A percentile compares a stretch with the other conserved stretches of the same genome.
phyloP scores from a whole-genome alignment of 148 eudicot genomes.

The Beta vulgaris region DNA sequence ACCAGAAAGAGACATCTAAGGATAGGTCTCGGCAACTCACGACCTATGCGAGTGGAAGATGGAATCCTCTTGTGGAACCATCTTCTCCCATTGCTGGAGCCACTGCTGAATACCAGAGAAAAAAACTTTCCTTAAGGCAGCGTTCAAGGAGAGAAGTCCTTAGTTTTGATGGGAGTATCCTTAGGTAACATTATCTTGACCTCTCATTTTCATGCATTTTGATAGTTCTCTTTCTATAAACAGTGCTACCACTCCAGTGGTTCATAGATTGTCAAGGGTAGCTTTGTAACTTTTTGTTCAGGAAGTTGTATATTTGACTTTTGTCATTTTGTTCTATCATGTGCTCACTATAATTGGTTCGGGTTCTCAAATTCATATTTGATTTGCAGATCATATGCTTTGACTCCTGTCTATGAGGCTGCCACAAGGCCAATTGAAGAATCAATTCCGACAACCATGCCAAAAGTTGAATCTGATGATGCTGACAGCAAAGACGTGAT shows the following conservation, averaged over 20 bases:
- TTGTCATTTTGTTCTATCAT: background rate
- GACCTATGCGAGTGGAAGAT: slow-evolving; percentile 93
- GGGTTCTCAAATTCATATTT: background rate
- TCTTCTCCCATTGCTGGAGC: slow-evolving; percentile 87
- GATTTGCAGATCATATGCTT: slow-evolving; percentile 75
- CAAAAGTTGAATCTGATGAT: slow-evolving; percentile 70
- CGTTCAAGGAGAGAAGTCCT: slow-evolving; percentile 72
- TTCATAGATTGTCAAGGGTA: slow-evolving; percentile 1
- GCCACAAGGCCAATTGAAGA: slow-evolving; percentile 67
- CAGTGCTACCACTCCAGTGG: background rate
- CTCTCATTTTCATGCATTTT: slow-evolving; percentile 12
- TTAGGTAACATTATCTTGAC: slow-evolving; percentile 46
- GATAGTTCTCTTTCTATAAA: background rate
- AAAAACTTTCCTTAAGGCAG: slow-evolving; percentile 61
- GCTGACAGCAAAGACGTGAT: slow-evolving; percentile 71
- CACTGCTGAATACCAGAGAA: slow-evolving; percentile 53
- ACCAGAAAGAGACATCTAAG: slow-evolving; percentile 69
- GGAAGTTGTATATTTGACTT: background rate
- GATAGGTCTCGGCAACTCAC: slow-evolving; percentile 57
- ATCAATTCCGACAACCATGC: slow-evolving; percentile 29
- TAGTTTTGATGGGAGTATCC: slow-evolving; percentile 82
- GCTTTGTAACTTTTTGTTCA: slow-evolving; percentile 1
- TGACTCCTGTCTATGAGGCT: slow-evolving; percentile 67
- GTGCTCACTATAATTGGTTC: slow-evolving; percentile 6
- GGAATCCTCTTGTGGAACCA: slow-evolving; percentile 91